These are phyloP conservation scores for Digitaria exilis DNA, from an alignment of 202 grass and related monocot genomes.

Conservation along the genomic window DNA sequence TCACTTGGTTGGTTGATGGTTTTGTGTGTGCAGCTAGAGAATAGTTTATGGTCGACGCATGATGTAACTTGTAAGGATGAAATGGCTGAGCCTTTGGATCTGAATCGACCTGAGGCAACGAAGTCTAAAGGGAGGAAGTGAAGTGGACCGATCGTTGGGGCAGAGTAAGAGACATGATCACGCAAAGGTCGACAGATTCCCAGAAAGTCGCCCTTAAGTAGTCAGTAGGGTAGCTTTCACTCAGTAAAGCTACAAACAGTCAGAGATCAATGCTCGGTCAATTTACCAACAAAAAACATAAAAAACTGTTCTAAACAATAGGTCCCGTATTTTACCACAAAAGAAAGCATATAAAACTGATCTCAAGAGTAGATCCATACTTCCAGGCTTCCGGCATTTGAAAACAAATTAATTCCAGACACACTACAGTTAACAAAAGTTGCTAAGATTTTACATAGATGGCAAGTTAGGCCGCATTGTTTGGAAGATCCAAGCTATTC, in stretches of 20 bases:
- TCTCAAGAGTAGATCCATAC: neutral
- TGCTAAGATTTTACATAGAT: neutral
- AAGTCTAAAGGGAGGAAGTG: constrained; percentile 26
- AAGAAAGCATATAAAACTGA: no score
- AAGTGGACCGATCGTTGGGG: constrained; percentile 28
- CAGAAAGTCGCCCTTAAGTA: neutral
- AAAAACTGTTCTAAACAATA: neutral
- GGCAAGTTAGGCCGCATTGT: constrained; percentile 7
- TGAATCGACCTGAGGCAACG: neutral
- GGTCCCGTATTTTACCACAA: no score
- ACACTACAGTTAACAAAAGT: neutral
- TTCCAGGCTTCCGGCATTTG: neutral
- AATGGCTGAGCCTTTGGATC: constrained; percentile 1
- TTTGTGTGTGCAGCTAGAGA: neutral
- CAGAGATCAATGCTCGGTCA: neutral
- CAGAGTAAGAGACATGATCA: constrained; percentile 36
- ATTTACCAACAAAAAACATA: neutral
- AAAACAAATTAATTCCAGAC: neutral
- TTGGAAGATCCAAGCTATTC: neutral
- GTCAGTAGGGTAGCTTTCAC: neutral
- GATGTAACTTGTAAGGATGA: constrained; percentile 15
- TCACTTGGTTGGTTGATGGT: neutral
- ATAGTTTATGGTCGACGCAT: neutral
- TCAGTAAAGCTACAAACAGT: neutral
- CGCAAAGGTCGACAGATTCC: constrained; percentile 22